Base-by-base conservation (phyloP, 75 land plant species). In the Isoetes taiwanensis region DNA sequence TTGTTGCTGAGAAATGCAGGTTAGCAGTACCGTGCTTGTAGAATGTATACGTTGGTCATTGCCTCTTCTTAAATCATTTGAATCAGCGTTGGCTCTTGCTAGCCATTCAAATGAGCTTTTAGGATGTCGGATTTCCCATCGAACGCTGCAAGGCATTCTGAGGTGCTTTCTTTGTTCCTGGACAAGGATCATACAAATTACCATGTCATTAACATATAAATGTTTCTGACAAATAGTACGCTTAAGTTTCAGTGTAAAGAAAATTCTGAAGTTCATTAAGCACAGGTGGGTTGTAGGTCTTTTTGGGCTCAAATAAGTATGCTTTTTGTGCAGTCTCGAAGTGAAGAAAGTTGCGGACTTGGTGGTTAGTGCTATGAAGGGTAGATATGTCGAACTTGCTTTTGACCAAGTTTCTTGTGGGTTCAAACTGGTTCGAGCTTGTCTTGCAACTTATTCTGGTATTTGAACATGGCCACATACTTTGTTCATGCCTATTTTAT, bases 41-140 rank as follows among this genome's bases (percentile, higher is more conserved):
- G 67, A 65, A n/a, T 56, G 61, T 34, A 65, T 57, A 56, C 64
- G 67, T 16, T 65, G 67, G 67, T 58, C 67, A 30, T 41, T 65
- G 20, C 67, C 67, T 17, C 57, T 56, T 38, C 1, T 23, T 21
- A 48, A 56, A 28, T 58, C 67, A 10, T 56, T 65, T 59, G 30
- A 21, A 40, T 59, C 67, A 16, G 67, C 67, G 3, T 16, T 65
- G 30, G 61, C 30, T 19, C 25, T 65, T 41, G 61, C 61, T 17
- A 19, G 40, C 57, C 28, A 56, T 23, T 21, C 48, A 30, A 54
- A 32, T 40, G 57, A 65, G 25, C 67, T 65, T 57, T 43, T 40
- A 2, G 67, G 67, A 19, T 65, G 48, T 30, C 40, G 57, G 32
- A 58, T 56, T 11, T 41, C 57, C 39, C 64, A 65, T 54, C 56